Evolutionary conservation across 2,329 filamentous ascomycete genomes (phyloP), one percentile per base, ranked within the genome.

Genomic region (Aspergillus sp.): DNA sequence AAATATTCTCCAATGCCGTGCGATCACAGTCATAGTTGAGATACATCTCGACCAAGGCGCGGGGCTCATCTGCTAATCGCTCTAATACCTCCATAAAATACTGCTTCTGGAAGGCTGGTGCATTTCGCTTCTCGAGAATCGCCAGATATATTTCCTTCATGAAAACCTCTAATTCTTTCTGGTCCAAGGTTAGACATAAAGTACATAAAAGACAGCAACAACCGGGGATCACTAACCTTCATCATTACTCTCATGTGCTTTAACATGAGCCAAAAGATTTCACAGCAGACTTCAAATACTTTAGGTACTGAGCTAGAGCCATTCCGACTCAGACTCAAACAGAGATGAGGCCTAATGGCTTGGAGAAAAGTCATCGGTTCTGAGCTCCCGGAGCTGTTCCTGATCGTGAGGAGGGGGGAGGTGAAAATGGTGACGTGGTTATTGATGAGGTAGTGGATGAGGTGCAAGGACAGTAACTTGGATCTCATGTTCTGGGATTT

Each of bases 11-110:
- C 58, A 98, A 85, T 9, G 87, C 86, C 41, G 91, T 92, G 59
- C 93, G 85, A 69, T 98, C 96, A 76, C 95, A 99, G 72, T 99
- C 95, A 70, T 99, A 99, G 74, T 99, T 99, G 61, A 99, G 84
- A 74, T 99, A 99, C 13, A 93, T 89, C 74, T 99, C 95, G 15
- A 99, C 95, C 48, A 99, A 74, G 0, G 91, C 93, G 63, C 91
- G 85, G 2, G 93, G 91, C 71, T 99, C 95, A 15, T 85, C 87
- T 58, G 89, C 93, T 48, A 99, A 81, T 57, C 93, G 84, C 66
- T 91, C 89, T 52, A 99, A 82, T 24, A 99, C 86, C 59, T 86
- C 87, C 73, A 99, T 85, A 64, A 98, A 95, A 70, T 93, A 92
- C 54, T 95, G 85, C 75, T 98, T 99, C 71, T 99, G 95, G 59